Evolutionary conservation across 2,329 filamentous ascomycete genomes (phyloP).

Genomic region (Colletotrichum theobromicola): DNA sequence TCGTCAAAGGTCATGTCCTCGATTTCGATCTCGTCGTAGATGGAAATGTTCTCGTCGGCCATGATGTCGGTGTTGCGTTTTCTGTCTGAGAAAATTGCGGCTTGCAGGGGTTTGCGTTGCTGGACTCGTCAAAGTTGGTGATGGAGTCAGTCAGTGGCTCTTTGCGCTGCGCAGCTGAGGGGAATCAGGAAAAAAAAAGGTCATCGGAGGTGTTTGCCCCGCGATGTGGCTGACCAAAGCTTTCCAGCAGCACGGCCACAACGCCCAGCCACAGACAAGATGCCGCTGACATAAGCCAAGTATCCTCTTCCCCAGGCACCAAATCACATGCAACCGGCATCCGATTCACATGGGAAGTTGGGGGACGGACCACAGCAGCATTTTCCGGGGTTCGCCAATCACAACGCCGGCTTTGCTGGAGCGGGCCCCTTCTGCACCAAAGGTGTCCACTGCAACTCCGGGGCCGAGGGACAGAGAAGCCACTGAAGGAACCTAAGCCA

Average conservation of each 20-base stretch:
- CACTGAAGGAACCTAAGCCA: background rate
- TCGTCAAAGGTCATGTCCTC: slow-evolving; percentile 96
- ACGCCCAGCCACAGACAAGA: accelerated
- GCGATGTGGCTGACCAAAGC: slow-evolving; percentile 11
- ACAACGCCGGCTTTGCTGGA: background rate
- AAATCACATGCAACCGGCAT: slow-evolving; percentile 19
- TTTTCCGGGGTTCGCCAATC: slow-evolving; percentile 22
- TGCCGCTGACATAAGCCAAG: background rate
- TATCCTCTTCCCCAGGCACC: background rate
- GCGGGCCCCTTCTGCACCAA: background rate
- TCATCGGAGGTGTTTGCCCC: slow-evolving; percentile 9
- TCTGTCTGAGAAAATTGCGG: accelerated
- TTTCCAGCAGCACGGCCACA: accelerated
- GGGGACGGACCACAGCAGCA: background rate
- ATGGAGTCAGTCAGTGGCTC: background rate
- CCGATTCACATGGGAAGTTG: slow-evolving; percentile 19
- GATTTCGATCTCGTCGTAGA: slow-evolving; percentile 98
- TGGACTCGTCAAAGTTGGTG: background rate
- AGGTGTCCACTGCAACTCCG: slow-evolving; percentile 10
- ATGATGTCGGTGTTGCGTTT: slow-evolving; percentile 43
- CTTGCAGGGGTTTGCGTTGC: background rate
- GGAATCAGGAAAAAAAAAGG: background rate
- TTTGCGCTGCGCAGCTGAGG: background rate
- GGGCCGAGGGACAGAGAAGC: slow-evolving; percentile 18
- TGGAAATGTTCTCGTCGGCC: slow-evolving; percentile 71